Conservation (phyloP, 2,329 filamentous ascomycete genomes). For the Cordyceps tenuipes region DNA sequence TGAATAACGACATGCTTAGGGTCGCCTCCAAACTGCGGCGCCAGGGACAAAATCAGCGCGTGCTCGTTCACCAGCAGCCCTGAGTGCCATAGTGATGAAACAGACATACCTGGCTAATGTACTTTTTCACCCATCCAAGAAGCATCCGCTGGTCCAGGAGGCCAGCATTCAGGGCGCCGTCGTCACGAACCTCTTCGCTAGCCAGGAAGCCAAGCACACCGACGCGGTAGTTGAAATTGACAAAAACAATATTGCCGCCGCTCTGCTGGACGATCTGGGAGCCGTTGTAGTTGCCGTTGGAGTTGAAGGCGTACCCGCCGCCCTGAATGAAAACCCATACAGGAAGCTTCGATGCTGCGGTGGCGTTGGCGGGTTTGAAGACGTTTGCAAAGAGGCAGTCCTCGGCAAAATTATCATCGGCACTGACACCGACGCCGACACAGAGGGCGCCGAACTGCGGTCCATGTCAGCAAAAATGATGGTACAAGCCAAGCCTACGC, state of each 20-base stretch:
- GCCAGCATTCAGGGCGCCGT: slow-evolving; percentile 55
- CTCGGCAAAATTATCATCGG: slow-evolving; percentile 21
- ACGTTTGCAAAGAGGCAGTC: slow-evolving; percentile 43
- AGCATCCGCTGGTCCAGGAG: slow-evolving; percentile 54
- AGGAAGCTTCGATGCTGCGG: slow-evolving; percentile 23
- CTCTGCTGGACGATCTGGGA: slow-evolving; percentile 37
- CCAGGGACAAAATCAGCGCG: background rate
- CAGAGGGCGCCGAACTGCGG: slow-evolving; percentile 38
- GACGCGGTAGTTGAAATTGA: slow-evolving; percentile 57
- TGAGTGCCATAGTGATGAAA: background rate
- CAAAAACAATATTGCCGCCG: slow-evolving; percentile 40
- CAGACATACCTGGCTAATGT: slow-evolving; percentile 40
- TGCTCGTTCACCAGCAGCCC: background rate
- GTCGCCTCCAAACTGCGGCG: slow-evolving; percentile 47
- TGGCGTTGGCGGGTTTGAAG: slow-evolving; percentile 33
- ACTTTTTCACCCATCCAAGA: slow-evolving; percentile 51
- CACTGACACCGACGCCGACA: slow-evolving; percentile 26
- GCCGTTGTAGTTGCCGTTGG: slow-evolving; percentile 46
- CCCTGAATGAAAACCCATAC: slow-evolving; percentile 36
- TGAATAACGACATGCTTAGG: slow-evolving; percentile 51
- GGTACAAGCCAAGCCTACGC: background rate
- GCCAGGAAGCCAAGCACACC: slow-evolving; percentile 56
- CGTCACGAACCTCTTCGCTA: slow-evolving; percentile 42
- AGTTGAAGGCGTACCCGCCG: slow-evolving; percentile 36
- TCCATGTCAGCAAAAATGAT: background rate